Evolutionary conservation across 2,329 filamentous ascomycete species (phyloP), one percentile per base, ranked within the genome.

Genomic region (Karstenula rhodostoma): DNA sequence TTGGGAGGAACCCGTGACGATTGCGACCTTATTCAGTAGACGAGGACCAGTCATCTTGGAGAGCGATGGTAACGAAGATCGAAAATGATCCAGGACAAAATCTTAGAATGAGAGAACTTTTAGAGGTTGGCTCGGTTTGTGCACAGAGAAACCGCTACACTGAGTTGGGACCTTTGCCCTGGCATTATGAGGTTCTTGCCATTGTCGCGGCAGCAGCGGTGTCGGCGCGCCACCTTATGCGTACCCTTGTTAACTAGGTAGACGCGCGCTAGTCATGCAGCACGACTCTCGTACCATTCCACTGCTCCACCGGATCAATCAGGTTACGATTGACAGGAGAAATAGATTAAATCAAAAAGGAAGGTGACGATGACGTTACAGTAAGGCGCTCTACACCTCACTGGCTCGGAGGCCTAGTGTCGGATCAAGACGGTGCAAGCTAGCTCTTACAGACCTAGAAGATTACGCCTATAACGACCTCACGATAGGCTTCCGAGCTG

Each of bases 1-100:
- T 27, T 66, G 63, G n/a, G 69, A 70, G 22, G 70, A 66, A 47
- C 71, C 71, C 9, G 71, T 74, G 40, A 73, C 63, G n/a, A 73
- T 67, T n/a, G 72, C 72, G 15, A 67, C 58, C 33, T 67, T 67
- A 29, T 58, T 48, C 13, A 57, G 33, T 17, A 64, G 44, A 29
- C 57, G 62, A 23, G 55, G 57, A 37, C 47, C 25, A n/a, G 62
- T 40, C 59, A 65, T 64, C 13, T 47, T 49, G 27, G 22, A 15
- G 42, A 13, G 7, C 6, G 19, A 10, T 44, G 10, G 19, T n/a
- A 44, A 8, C 8, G 9, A 32, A 35, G 22, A 4, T 32, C 15
- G 32, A 13, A 2, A 25, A 3, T 4, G 17, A 40, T 4, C 15
- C 15, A 17, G 19, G 2, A 13, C n/a, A 25, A 12, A 13, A n/a